These are phyloP conservation scores for Zizania latifolia DNA, from an alignment of 176 grass and related monocot species.

Conservation along the genomic window DNA sequence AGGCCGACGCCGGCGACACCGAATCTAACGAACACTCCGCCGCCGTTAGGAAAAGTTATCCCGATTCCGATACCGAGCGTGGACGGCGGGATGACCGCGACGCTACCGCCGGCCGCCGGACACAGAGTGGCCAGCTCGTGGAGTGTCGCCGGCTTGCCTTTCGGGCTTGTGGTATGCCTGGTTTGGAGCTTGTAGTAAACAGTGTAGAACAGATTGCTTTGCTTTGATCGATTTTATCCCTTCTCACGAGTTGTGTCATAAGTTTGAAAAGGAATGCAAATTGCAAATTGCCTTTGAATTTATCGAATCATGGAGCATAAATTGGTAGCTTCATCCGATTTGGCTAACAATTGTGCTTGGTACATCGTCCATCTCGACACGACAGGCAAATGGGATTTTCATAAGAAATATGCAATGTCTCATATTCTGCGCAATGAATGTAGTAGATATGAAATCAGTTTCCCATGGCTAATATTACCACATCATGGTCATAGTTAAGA, in stretches of 20 bases:
- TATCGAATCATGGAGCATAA: not conserved
- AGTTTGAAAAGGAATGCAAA: conserved; percentile 1
- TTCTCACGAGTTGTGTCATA: not conserved
- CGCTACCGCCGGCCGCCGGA: not conserved
- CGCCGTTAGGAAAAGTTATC: conserved; percentile 9
- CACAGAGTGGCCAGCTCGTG: not conserved
- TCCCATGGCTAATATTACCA: not conserved
- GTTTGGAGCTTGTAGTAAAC: conserved; percentile 6
- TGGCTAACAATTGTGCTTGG: not conserved
- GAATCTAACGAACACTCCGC: not conserved
- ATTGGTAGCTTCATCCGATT: not conserved
- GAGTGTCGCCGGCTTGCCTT: not conserved
- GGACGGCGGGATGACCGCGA: conserved; percentile 29
- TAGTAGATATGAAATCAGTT: not conserved
- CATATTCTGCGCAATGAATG: not conserved
- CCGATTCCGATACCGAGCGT: conserved; percentile 31
- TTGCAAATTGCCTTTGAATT: not conserved
- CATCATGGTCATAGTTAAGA: not conserved
- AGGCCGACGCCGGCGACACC: conserved; percentile 21
- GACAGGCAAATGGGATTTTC: not conserved
- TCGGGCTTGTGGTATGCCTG: conserved; percentile 13
- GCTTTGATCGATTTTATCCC: not conserved
- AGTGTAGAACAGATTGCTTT: not conserved
- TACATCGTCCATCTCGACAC: not conserved
- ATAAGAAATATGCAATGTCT: not conserved